Conservation (phyloP, 176 grass and related monocot genomes). For the Oryza australiensis region DNA sequence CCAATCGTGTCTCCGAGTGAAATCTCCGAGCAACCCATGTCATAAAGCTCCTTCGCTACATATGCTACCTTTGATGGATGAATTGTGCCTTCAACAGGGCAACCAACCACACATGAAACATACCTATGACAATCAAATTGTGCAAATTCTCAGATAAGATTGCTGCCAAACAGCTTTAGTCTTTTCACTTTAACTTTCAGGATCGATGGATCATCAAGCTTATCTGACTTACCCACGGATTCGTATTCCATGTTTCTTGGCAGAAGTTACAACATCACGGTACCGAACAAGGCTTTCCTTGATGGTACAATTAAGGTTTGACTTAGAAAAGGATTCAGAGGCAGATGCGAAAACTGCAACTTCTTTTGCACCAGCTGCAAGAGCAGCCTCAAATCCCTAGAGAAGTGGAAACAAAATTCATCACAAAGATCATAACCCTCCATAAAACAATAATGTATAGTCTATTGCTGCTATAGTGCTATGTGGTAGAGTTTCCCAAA, state of each 20-base stretch:
- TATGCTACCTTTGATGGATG: slow-evolving; percentile 67
- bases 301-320: slow-evolving; percentile 74
- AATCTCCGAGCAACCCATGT: slow-evolving; percentile 83
- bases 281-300: slow-evolving; percentile 72
- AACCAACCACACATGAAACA: slow-evolving; percentile 63
- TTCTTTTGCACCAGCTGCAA: slow-evolving; percentile 71
- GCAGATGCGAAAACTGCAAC: slow-evolving; percentile 72
- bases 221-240: slow-evolving; percentile 60
- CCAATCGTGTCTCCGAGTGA: slow-evolving; percentile 89
- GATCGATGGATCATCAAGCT: not conserved
- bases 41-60: slow-evolving; percentile 67
- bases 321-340: slow-evolving; percentile 74
- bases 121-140: slow-evolving; percentile 41
- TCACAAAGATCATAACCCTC: not conserved
- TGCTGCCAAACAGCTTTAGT: not conserved
- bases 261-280: slow-evolving; percentile 45
- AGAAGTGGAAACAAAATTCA: not conserved
- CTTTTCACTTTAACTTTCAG: not conserved
- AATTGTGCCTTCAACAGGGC: slow-evolving; percentile 61
- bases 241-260: slow-evolving; percentile 46
- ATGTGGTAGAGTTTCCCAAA: not conserved
- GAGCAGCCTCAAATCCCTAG: slow-evolving; percentile 74
- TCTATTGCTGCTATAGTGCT: not conserved
- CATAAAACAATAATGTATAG: not conserved
- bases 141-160: not conserved